Conservation (phyloP, 805 yeast species). For the Maudiozyma saulgeensis region DNA sequence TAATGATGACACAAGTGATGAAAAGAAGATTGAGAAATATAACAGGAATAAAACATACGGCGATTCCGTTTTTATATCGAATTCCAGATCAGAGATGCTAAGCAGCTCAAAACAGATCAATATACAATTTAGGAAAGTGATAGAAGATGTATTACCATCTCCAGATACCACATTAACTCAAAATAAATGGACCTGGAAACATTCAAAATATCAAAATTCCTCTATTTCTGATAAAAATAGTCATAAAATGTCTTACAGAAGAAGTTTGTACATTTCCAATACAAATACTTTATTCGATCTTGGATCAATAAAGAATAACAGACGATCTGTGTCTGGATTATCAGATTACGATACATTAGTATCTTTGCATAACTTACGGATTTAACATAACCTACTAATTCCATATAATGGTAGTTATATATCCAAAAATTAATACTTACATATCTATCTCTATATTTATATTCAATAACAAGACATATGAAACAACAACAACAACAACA, state of each 20-base stretch:
- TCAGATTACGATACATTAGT: conserved; percentile 9
- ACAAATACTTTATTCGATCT: conserved; percentile 1
- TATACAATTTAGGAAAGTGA: neutral
- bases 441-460: neutral
- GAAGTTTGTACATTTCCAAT: conserved; percentile 2
- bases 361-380: conserved; percentile 4
- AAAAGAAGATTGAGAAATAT: neutral
- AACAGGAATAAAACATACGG: neutral
- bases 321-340: conserved; percentile 9
- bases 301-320: neutral
- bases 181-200: neutral
- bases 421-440: conserved; percentile 1
- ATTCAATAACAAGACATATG: neutral
- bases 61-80: neutral
- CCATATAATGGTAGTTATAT: neutral
- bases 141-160: neutral
- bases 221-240: neutral
- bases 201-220: no score
- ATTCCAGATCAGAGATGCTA: neutral
- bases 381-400: neutral
- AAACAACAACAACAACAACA: no score
- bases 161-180: neutral
- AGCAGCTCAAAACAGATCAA: neutral
- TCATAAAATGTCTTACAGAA: neutral
- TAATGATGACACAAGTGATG: no score